Evolutionary conservation across 371 early-diverging fungal genomes (phyloP), one percentile per base, ranked within the genome.

Genomic region (Mortierella sp.): DNA sequence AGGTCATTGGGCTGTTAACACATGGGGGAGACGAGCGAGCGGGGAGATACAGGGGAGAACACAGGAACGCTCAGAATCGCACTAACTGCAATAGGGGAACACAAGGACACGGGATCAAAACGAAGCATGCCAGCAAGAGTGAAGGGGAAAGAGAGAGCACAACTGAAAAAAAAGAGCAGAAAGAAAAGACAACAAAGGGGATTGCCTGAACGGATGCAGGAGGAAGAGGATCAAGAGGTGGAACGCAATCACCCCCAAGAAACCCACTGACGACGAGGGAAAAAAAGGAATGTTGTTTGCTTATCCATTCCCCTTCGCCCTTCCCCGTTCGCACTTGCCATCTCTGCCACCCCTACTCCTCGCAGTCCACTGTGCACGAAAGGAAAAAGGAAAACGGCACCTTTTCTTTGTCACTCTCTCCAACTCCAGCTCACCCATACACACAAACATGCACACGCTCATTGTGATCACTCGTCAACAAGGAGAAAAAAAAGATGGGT

Each of bases 1-100:
- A 37, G 64, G 64, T 64, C 64, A 64, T 37, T 64, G 64, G 64
- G 64, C 64, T 40, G 37, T 64, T 64, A 31, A 64, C 64, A 37
- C 64, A 64, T 64, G 10, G 53, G 51, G 26, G 19, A 31, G 48
- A 13, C 11, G 43, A 43, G n/a, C n/a, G n/a, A n/a, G n/a, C n/a
- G n/a, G 43, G 43, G 6, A 69, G 24, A 50, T 31, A 10, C n/a
- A 31, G 50, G 46, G 6, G 24, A 40, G 43, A 40, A 6, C 43
- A 5, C 26, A 53, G 16, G 31, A 72, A 64, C 21, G 37, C 64
- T 37, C 59, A 59, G 13, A 69, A 40, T 19, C 16, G 28, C 13
- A 59, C 31, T 59, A 59, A 59, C 59, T 4, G 31, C 59, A 31
- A 31, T 34, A 64, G 37, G 64, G 37, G 64, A 64, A 37, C 61